Evolutionary conservation across 768 basidiomycete species (phyloP).

Genomic region (Tricholoma hemisulphureum): DNA sequence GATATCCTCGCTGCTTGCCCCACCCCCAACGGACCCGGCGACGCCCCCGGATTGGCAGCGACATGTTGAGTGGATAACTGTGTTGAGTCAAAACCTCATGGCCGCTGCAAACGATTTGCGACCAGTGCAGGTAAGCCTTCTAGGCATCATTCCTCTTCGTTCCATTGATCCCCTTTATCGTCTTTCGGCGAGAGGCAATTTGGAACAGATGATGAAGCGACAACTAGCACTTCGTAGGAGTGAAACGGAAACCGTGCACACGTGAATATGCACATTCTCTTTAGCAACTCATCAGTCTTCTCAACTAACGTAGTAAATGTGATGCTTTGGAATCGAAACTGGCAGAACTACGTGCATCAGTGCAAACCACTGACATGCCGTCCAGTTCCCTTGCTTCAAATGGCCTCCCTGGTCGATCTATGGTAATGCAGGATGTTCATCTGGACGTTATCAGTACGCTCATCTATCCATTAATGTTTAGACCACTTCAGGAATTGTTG

Average conservation of each 20-base stretch:
- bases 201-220: slow-evolving; percentile 78
- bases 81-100: slow-evolving; percentile 84
- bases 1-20: slow-evolving; percentile 64
- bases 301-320: slow-evolving; percentile 54
- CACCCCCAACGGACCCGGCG: slow-evolving; percentile 51
- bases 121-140: slow-evolving; percentile 67
- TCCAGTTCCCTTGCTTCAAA: too few species aligned
- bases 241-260: slow-evolving; percentile 68
- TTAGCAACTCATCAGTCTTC: background rate
- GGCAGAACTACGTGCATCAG: slow-evolving; percentile 47
- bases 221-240: slow-evolving; percentile 73
- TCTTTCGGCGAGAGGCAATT: slow-evolving; percentile 69
- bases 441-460: background rate
- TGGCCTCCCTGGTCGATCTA: background rate
- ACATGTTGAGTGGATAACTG: slow-evolving; percentile 77
- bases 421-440: background rate
- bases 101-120: slow-evolving; percentile 86
- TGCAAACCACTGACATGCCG: slow-evolving; percentile 12
- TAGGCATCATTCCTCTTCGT: background rate
- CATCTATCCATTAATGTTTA: background rate
- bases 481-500: background rate
- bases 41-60: slow-evolving; percentile 69
- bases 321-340: slow-evolving; percentile 66
- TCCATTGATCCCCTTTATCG: background rate
- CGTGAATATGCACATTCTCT: slow-evolving; percentile 42